A percentile compares a stretch with the other conserved stretches of the same genome.
Evolutionary conservation across 2,329 filamentous ascomycete genomes (phyloP).

Genomic region (Colletotrichum siamense): DNA sequence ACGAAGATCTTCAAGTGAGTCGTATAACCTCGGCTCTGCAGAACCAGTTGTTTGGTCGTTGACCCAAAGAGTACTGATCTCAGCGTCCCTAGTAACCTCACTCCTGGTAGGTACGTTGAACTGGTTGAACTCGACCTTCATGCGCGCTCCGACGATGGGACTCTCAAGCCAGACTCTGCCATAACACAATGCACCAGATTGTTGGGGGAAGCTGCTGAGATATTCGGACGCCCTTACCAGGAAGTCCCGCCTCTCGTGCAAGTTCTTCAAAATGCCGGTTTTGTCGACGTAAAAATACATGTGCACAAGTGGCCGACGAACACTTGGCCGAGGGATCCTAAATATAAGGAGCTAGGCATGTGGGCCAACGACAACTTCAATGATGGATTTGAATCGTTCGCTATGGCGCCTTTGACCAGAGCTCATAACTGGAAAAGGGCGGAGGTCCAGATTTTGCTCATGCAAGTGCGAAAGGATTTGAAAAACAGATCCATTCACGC

Average conservation of each 20-base stretch:
- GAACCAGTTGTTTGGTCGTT: no score
- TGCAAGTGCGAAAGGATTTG: slow-evolving; percentile 33
- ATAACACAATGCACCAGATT: slow-evolving; percentile 26
- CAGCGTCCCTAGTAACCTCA: no score
- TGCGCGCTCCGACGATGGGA: slow-evolving; percentile 45
- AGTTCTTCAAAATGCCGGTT: slow-evolving; percentile 32
- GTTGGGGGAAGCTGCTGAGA: slow-evolving; percentile 1
- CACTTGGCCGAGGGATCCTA: slow-evolving; percentile 33
- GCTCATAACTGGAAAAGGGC: slow-evolving; percentile 32
- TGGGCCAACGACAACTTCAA: slow-evolving; percentile 26
- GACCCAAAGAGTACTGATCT: no score
- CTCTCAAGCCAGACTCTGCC: slow-evolving; percentile 25
- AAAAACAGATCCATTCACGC: slow-evolving; percentile 32
- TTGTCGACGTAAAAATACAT: slow-evolving; percentile 31
- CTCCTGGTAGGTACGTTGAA: slow-evolving; percentile 53
- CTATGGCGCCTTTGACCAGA: slow-evolving; percentile 36
- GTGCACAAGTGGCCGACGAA: slow-evolving; percentile 34
- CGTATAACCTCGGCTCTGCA: no score
- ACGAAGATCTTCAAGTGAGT: no score
- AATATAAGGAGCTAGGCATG: slow-evolving; percentile 32
- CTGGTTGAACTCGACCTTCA: slow-evolving; percentile 46
- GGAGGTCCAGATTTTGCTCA: slow-evolving; percentile 33
- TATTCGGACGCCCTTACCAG: slow-evolving; percentile 30
- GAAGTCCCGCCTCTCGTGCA: slow-evolving; percentile 23
- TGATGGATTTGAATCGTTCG: slow-evolving; percentile 36